phyloP scores from a whole-genome alignment of 1,284 basidiomycete genomes.

The Leccinum angustisporum region DNA sequence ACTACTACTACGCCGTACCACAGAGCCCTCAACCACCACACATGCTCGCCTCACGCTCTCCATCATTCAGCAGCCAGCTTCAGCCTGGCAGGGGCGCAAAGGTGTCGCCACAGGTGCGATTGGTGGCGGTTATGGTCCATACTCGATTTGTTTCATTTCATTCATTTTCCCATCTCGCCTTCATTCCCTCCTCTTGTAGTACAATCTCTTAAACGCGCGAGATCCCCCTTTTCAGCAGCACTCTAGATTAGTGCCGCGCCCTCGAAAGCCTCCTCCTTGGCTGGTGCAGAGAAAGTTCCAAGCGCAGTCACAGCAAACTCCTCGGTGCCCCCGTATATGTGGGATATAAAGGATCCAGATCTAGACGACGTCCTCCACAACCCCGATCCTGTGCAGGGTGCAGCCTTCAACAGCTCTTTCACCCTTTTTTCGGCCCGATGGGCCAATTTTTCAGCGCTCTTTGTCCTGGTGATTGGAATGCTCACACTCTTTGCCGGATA shows the following conservation, averaged over 20 bases:
- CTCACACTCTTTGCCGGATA: conserved; percentile 76
- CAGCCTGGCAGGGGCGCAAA: conserved; percentile 49
- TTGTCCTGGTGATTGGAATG: conserved; percentile 59
- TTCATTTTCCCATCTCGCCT: conserved; percentile 1
- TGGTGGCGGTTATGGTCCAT: conserved; percentile 75
- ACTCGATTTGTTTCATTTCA: conserved; percentile 55
- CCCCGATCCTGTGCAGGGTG: conserved; percentile 66
- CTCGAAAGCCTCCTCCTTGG: conserved; percentile 53
- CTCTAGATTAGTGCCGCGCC: conserved; percentile 58
- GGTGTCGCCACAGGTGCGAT: conserved; percentile 73
- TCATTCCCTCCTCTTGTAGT: conserved; percentile 40
- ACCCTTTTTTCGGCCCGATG: conserved; percentile 69
- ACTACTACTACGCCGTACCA: conserved; percentile 48
- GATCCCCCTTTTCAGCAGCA: conserved; percentile 42
- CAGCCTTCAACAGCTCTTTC: conserved; percentile 54
- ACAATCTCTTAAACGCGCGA: conserved; percentile 51
- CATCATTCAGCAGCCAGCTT: conserved; percentile 33
- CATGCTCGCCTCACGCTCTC: conserved; percentile 31
- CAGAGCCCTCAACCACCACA: conserved; percentile 43
- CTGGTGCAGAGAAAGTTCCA: conserved; percentile 42
- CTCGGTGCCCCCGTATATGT: conserved; percentile 62
- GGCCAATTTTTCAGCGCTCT: conserved; percentile 63
- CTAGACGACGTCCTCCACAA: conserved; percentile 77
- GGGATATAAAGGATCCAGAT: conserved; percentile 73
- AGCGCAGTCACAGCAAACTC: conserved; percentile 30